These are phyloP conservation scores for Wickerhamomyces sp. DNA, from an alignment of 1,139 yeast species.

Conservation along the genomic window DNA sequence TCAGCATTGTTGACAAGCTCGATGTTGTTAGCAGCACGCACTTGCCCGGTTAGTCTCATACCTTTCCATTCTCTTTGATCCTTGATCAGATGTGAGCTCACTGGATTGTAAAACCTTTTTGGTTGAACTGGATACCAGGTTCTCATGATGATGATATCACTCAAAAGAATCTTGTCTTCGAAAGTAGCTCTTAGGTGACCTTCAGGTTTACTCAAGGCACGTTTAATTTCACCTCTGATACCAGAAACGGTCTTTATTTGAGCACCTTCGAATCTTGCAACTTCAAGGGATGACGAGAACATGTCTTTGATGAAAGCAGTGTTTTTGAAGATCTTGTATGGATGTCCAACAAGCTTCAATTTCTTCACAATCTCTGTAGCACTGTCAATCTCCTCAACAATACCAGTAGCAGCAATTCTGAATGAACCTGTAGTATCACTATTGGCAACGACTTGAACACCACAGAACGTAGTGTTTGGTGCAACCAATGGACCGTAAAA, in stretches of 20 bases:
- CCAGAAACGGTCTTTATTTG: constrained; percentile 95
- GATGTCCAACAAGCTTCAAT: constrained; percentile 90
- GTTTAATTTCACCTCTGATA: constrained; percentile 92
- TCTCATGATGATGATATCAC: constrained; percentile 83
- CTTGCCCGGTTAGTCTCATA: constrained; percentile 91
- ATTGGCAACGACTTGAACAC: constrained; percentile 83
- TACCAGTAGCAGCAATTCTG: constrained; percentile 97
- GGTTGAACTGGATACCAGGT: constrained; percentile 97
- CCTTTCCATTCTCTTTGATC: constrained; percentile 91
- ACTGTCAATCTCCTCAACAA: constrained; percentile 88
- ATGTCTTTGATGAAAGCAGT: constrained; percentile 97
- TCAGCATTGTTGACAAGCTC: constrained; percentile 65
- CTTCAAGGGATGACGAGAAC: constrained; percentile 90
- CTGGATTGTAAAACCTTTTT: constrained; percentile 91
- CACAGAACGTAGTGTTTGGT: constrained; percentile 96
- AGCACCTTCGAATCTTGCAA: constrained; percentile 97
- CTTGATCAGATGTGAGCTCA: constrained; percentile 73
- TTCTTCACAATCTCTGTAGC: constrained; percentile 90
- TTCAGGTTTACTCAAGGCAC: constrained; percentile 90
- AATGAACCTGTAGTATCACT: constrained; percentile 84
- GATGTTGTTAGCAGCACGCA: constrained; percentile 70
- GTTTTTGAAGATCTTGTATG: constrained; percentile 88
- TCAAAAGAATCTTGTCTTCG: constrained; percentile 87
- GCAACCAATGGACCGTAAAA: constrained; percentile 97
- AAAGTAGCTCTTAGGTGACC: constrained; percentile 98